phyloP scores from a whole-genome alignment of 148 eudicot genomes.

The Rhododendron henanense region DNA sequence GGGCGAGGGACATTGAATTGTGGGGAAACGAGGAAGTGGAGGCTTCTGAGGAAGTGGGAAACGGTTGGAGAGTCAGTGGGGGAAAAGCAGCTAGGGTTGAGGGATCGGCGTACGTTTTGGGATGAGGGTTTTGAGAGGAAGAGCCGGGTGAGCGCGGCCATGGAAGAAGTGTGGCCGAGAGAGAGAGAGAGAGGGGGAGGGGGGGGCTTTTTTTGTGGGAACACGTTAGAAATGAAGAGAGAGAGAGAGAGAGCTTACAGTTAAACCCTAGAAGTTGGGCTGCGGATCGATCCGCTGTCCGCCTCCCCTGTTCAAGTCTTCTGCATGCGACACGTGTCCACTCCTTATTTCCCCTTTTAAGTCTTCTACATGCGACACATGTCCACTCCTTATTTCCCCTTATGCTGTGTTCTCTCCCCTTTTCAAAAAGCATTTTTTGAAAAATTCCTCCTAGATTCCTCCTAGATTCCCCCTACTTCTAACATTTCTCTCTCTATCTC shows the following conservation, averaged over 20 bases:
- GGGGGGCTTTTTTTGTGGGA: too few species aligned
- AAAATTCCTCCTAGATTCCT: too few species aligned
- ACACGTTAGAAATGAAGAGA: not conserved
- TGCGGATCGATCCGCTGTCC: too few species aligned
- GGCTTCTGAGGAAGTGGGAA: conserved; percentile 17
- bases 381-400: too few species aligned
- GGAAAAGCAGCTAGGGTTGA: not conserved
- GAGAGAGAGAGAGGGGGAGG: not conserved
- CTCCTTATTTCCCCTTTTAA: too few species aligned
- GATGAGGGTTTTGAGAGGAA: conserved; percentile 24
- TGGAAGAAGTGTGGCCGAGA: conserved; percentile 2
- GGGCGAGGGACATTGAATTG: not conserved
- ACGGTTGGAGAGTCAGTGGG: not conserved
- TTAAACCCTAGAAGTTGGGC: not conserved
- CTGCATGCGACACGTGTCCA: too few species aligned
- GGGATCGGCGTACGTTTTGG: conserved; percentile 5
- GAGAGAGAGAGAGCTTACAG: not conserved
- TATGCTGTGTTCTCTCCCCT: too few species aligned
- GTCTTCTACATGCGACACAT: too few species aligned
- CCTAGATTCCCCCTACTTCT: too few species aligned
- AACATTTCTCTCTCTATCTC: too few species aligned
- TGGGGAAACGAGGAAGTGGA: conserved; percentile 12
- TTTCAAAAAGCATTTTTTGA: too few species aligned
- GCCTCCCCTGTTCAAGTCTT: too few species aligned
- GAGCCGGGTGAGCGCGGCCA: conserved; percentile 25